A percentile compares a stretch with the other conserved stretches of the same genome.
Evolutionary conservation across 805 yeast species (phyloP).

Genomic region (Metschnikowia drakensbergensis): DNA sequence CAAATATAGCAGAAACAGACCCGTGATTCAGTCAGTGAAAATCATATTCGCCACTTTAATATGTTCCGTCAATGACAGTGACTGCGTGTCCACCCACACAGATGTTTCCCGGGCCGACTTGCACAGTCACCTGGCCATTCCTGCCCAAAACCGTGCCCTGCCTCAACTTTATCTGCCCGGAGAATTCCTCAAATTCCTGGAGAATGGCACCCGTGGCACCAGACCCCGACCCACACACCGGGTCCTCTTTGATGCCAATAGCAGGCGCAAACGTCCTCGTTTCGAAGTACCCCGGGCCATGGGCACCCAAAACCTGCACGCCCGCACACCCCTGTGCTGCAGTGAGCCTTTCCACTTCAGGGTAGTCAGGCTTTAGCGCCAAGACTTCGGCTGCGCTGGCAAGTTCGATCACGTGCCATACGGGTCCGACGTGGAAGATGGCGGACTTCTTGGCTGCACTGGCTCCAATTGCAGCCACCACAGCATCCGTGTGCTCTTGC

Average conservation of each 20-base stretch:
- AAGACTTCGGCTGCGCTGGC: constrained; percentile 29
- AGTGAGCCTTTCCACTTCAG: constrained; percentile 13
- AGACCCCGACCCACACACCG: constrained; percentile 52
- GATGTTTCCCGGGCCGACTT: constrained; percentile 14
- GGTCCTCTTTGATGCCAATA: constrained; percentile 43
- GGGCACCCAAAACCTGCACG: constrained; percentile 36
- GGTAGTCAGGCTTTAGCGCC: constrained; percentile 29
- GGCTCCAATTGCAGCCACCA: constrained; percentile 10
- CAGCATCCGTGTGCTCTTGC: constrained; percentile 5
- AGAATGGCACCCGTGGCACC: constrained; percentile 28
- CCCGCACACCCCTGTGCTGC: constrained; percentile 21
- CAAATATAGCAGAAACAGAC: too few relatives aligned
- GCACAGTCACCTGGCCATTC: constrained; percentile 32
- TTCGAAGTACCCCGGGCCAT: constrained; percentile 19
- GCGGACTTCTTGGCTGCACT: constrained; percentile 21
- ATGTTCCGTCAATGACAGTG: constrained; percentile 34
- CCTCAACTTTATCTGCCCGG: constrained; percentile 7
- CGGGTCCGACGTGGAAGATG: constrained; percentile 43
- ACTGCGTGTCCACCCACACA: constrained; percentile 40
- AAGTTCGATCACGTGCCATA: constrained; percentile 41
- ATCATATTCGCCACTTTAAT: background rate
- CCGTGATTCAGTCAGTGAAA: too few relatives aligned
- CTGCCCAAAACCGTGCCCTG: constrained; percentile 32
- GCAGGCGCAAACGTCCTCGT: constrained; percentile 44
- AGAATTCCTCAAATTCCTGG: constrained; percentile 8